Percentiles rank a stretch among this genome's conserved stretches.
Conservation (phyloP, 768 basidiomycete species). For the Leccinum sublutescens region DNA sequence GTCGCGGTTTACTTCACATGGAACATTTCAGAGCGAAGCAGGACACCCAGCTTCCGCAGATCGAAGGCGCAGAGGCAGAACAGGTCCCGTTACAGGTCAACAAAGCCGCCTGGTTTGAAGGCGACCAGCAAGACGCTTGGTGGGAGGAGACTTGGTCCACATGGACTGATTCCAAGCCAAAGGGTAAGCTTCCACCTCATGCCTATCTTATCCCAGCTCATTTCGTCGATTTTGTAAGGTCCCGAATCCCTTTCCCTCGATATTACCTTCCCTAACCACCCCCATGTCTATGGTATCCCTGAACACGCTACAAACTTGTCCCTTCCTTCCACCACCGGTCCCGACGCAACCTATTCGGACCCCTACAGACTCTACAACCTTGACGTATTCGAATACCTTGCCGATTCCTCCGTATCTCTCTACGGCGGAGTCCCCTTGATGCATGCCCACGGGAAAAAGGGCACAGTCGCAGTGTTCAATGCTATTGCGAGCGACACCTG, state of each 20-base stretch:
- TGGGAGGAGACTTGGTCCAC: slow-evolving; percentile 89
- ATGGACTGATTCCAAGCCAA: slow-evolving; percentile 94
- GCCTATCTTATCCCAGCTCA: neutral
- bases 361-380: slow-evolving; percentile 94
- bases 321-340: slow-evolving; percentile 84
- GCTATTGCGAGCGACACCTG: slow-evolving; percentile 89
- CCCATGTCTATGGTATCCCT: slow-evolving; percentile 92
- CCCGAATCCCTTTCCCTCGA: slow-evolving; percentile 94
- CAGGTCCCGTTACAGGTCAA: slow-evolving; percentile 58
- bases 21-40: slow-evolving; percentile 87
- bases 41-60: slow-evolving; percentile 40
- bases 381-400: slow-evolving; percentile 95
- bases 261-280: slow-evolving; percentile 88
- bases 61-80: slow-evolving; percentile 38
- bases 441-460: slow-evolving; percentile 85
- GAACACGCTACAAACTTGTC: slow-evolving; percentile 92
- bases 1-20: slow-evolving; percentile 90
- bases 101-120: slow-evolving; percentile 81
- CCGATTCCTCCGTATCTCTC: slow-evolving; percentile 73
- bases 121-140: slow-evolving; percentile 74
- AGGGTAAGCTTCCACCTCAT: slow-evolving; percentile 52
- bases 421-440: slow-evolving; percentile 92
- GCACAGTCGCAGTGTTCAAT: slow-evolving; percentile 90
- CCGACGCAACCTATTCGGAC: slow-evolving; percentile 73
- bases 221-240: slow-evolving; percentile 49